Evolutionary conservation across 192 early-diverging fungal genomes (phyloP).

Genomic region (Kappamyces sp.): DNA sequence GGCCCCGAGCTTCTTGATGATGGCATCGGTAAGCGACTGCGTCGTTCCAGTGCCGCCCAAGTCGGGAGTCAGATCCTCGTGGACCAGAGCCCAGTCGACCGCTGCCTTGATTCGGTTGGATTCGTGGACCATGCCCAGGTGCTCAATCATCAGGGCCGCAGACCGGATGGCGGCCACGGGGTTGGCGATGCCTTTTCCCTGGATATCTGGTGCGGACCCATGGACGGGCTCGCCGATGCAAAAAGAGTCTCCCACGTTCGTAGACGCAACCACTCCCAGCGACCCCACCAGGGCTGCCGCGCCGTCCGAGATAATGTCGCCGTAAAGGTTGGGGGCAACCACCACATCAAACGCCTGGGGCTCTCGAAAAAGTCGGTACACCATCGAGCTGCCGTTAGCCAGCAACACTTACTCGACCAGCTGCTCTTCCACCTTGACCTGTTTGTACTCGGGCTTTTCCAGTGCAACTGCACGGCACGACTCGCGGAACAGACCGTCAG

Average conservation of each 20-base stretch:
- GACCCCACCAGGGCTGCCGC: constrained; percentile 94
- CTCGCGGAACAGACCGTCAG: constrained; percentile 97
- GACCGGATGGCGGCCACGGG: constrained; percentile 93
- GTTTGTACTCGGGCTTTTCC: constrained; percentile 48
- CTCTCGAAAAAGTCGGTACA: constrained; percentile 97
- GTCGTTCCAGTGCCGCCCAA: constrained; percentile 81
- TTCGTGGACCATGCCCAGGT: constrained; percentile 67
- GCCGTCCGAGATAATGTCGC: constrained; percentile 96
- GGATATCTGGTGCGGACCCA: constrained; percentile 97
- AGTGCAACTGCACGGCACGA: constrained; percentile 63
- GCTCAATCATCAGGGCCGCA: constrained; percentile 85
- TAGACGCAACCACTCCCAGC: constrained; percentile 90
- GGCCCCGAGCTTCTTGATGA: constrained; percentile 44
- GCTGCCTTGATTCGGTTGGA: constrained; percentile 75
- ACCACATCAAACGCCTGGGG: constrained; percentile 93
- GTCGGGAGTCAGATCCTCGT: constrained; percentile 80
- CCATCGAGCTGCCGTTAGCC: constrained; percentile 66
- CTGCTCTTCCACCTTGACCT: constrained; percentile 87
- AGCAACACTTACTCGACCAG: constrained; percentile 61
- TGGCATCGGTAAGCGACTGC: constrained; percentile 74
- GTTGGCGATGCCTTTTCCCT: constrained; percentile 93
- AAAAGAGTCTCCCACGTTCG: constrained; percentile 94
- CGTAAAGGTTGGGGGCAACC: constrained; percentile 96
- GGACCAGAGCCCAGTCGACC: constrained; percentile 62
- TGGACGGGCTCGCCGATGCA: constrained; percentile 94